phyloP scores from a whole-genome alignment of 2,329 filamentous ascomycete species.

The Trichoderma simmonsii region DNA sequence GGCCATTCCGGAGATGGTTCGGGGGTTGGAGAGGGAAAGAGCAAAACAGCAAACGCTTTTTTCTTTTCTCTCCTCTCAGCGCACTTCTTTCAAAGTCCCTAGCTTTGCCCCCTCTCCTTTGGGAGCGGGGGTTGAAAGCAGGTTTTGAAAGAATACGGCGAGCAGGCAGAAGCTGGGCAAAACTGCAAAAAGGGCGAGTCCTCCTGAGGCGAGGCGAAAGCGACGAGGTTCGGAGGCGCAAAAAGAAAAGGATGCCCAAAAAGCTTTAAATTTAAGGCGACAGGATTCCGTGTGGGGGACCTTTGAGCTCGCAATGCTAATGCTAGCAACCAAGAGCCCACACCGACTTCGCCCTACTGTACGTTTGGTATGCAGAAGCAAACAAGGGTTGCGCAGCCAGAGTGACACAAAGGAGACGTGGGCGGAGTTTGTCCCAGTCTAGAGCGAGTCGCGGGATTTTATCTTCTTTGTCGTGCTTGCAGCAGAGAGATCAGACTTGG shows the following conservation, averaged over 20 bases:
- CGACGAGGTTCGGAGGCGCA: background rate
- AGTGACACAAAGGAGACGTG: background rate
- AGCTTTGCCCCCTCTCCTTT: conserved; percentile 17
- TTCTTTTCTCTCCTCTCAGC: conserved; percentile 3
- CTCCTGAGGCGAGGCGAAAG: background rate
- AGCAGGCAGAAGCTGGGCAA: background rate
- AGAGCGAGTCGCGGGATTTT: conserved; percentile 16
- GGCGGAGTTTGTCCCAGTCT: conserved; percentile 8
- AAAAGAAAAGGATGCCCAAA: conserved; percentile 2
- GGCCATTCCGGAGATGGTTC: conserved; percentile 20
- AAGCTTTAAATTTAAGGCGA: conserved; percentile 4
- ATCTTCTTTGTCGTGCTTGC: background rate
- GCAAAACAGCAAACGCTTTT: background rate
- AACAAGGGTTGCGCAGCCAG: conserved; percentile 6
- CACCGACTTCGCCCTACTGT: conserved; percentile 10
- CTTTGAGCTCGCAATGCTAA: background rate
- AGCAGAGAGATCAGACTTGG: background rate
- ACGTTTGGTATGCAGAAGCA: background rate
- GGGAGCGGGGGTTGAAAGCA: conserved; percentile 20
- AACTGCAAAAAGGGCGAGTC: background rate
- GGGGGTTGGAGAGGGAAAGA: background rate
- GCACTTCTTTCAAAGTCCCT: conserved; percentile 17
- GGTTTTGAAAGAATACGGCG: conserved; percentile 16
- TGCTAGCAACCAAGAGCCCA: background rate
- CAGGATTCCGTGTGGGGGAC: background rate